These are phyloP conservation scores for Alternaria arborescens DNA, from an alignment of 2,329 filamentous ascomycete species.

Conservation along the genomic window DNA sequence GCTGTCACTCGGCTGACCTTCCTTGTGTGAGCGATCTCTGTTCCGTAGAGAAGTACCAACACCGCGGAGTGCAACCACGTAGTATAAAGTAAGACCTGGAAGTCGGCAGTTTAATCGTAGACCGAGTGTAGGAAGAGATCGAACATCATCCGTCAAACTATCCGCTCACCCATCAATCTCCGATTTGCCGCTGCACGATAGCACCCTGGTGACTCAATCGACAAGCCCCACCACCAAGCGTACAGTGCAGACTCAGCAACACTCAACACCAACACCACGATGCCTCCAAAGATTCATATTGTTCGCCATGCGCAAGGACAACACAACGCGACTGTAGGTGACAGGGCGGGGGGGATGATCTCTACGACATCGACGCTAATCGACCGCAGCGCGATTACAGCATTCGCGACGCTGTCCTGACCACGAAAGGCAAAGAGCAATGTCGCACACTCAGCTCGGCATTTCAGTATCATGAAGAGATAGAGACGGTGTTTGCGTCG, in stretches of 20 bases:
- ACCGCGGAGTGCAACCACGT: background rate
- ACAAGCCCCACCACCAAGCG: constrained; percentile 14
- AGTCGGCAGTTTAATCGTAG: background rate
- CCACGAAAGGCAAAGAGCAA: constrained; percentile 77
- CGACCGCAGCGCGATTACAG: constrained; percentile 68
- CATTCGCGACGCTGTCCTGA: constrained; percentile 81
- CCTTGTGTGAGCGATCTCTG: background rate
- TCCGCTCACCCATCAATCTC: background rate
- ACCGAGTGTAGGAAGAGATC: background rate
- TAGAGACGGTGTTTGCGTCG: constrained; percentile 78
- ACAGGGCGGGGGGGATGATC: background rate
- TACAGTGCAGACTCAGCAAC: constrained; percentile 12
- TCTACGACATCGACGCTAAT: background rate
- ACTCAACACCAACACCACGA: constrained; percentile 20
- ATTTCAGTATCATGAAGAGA: constrained; percentile 67
- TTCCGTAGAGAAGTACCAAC: background rate
- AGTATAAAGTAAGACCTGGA: background rate
- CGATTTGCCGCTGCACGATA: constrained; percentile 4
- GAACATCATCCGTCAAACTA: background rate
- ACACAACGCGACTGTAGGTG: constrained; percentile 68
- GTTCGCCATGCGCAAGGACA: constrained; percentile 78
- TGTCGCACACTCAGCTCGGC: constrained; percentile 68
- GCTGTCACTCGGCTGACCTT: constrained; percentile 6
- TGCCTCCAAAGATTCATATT: constrained; percentile 53
- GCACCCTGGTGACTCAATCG: constrained; percentile 14